Base-by-base conservation (phyloP, 257 asterid species). In the Ajuga chamaepitys region DNA sequence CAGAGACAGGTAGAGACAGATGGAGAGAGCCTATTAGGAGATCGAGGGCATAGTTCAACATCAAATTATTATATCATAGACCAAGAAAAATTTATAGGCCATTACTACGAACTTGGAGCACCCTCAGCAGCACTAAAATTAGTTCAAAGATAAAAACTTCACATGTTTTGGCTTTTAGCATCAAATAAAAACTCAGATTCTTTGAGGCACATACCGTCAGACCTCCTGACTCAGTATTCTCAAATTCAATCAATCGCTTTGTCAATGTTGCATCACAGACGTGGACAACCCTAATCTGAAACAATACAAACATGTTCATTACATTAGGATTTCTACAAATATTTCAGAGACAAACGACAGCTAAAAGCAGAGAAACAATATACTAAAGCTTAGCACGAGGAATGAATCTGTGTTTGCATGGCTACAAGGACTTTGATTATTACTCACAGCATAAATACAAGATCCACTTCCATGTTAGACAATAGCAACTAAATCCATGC, bases 201-300 rank as follows among this genome's bases (percentile, higher is more conserved):
- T 52, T 57, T n/a, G 17, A 46, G 28, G 54, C 11, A 75, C 88
- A 45, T 81, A 88, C 98, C 76, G 96, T 91, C 77, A 91, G 78
- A 75, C 87, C 78, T 74, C 98, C 96, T 0, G 98, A 86, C 22
- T 84, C 83, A 0, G 97, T 88, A 68, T 85, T 83, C 81, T 88
- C 97, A 58, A 92, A 92, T 76, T 86, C 98, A 75, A 92, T 81
- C 90, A 92, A 77, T 59, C 95, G 83, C 80, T 85, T 85, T 24
- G 89, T 85, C 72, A 92, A 71, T 71, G 98, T 88, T 70, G 92
- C 86, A 85, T 88, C 95, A 70, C 97, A 87, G 41, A 92, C 68
- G 68, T 83, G 98, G 67, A 88, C 98, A 65, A 84, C 83, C 81
- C 72, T 86, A 72, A 88, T 79, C 98, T 91, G 74, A 67, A 62